Evolutionary conservation across 768 basidiomycete genomes (phyloP).

Genomic region (Trichaptum fuscoviolaceum): DNA sequence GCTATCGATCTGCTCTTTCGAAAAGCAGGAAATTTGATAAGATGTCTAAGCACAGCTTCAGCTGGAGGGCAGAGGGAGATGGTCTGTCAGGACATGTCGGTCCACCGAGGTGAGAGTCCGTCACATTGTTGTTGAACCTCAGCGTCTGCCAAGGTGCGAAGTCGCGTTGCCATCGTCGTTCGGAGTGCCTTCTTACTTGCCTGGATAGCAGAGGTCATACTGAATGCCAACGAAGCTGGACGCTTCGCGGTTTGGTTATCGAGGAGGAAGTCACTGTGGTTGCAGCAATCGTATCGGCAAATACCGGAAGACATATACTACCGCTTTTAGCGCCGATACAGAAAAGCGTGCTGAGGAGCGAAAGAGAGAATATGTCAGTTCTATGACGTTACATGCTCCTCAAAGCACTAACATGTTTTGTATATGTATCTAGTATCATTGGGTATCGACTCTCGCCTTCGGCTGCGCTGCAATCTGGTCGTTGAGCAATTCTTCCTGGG

Average conservation of each 20-base stretch:
- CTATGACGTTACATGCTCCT: background rate
- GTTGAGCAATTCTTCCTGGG: too few species aligned
- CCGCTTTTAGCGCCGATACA: background rate
- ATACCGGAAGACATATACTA: background rate
- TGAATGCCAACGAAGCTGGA: background rate
- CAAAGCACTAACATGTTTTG: background rate
- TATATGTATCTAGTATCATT: background rate
- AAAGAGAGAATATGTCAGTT: background rate
- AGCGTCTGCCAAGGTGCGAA: conserved; percentile 38
- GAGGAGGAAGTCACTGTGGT: background rate
- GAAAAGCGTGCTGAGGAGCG: background rate
- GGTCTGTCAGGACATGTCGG: conserved; percentile 15
- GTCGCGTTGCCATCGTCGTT: conserved; percentile 38
- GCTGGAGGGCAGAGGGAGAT: conserved; percentile 30
- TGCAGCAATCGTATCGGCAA: background rate
- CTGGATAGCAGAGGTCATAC: conserved; percentile 29
- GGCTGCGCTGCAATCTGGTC: too few species aligned
- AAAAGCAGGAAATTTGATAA: conserved; percentile 51
- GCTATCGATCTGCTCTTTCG: conserved; percentile 45
- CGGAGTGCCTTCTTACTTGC: conserved; percentile 54
- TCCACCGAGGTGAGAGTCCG: conserved; percentile 1
- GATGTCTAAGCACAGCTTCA: conserved; percentile 37
- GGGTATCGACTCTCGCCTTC: too few species aligned
- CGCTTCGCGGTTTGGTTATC: background rate
- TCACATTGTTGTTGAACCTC: conserved; percentile 60